Conservation (phyloP, 108 stramenopile genomes). For the Poteriospumella lacustris region DNA sequence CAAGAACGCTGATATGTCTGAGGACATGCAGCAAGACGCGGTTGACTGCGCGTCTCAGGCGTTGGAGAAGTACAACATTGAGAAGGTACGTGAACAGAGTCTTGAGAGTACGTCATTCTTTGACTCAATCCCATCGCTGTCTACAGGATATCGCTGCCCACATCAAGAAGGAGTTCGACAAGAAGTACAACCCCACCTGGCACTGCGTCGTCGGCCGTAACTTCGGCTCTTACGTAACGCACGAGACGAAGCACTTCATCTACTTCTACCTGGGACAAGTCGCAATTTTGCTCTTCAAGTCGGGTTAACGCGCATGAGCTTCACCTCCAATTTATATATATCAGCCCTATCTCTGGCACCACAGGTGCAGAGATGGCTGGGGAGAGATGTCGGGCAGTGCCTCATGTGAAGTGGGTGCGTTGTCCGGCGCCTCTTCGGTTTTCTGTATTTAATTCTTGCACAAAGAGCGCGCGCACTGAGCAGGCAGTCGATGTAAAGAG, state of each 20-base stretch:
- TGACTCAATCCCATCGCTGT: not conserved
- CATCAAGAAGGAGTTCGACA: slow-evolving; percentile 99
- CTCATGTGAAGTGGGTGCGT: too few relatives aligned
- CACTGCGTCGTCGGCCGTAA: slow-evolving; percentile 80
- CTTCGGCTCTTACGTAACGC: slow-evolving; percentile 85
- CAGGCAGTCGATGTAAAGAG: too few relatives aligned
- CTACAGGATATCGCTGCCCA: slow-evolving; percentile 86
- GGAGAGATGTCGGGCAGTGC: too few relatives aligned
- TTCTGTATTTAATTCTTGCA: too few relatives aligned
- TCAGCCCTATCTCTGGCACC: too few relatives aligned
- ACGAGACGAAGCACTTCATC: slow-evolving; percentile 99
- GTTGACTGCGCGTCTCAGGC: slow-evolving; percentile 97
- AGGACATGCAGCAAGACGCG: slow-evolving; percentile 99
- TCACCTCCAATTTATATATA: not conserved
- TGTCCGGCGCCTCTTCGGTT: too few relatives aligned
- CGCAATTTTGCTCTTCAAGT: slow-evolving; percentile 96
- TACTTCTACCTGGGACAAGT: slow-evolving; percentile 99
- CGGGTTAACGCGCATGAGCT: slow-evolving; percentile 62
- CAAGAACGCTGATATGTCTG: slow-evolving; percentile 99
- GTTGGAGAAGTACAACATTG: slow-evolving; percentile 99
- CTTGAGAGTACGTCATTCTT: not conserved
- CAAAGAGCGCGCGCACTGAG: too few relatives aligned
- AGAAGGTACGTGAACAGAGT: slow-evolving; percentile 66
- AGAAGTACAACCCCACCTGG: slow-evolving; percentile 98
- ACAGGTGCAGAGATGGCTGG: too few relatives aligned